Conservation (phyloP, 2,329 filamentous ascomycete species). For the Berkeleyomyces basicola region DNA sequence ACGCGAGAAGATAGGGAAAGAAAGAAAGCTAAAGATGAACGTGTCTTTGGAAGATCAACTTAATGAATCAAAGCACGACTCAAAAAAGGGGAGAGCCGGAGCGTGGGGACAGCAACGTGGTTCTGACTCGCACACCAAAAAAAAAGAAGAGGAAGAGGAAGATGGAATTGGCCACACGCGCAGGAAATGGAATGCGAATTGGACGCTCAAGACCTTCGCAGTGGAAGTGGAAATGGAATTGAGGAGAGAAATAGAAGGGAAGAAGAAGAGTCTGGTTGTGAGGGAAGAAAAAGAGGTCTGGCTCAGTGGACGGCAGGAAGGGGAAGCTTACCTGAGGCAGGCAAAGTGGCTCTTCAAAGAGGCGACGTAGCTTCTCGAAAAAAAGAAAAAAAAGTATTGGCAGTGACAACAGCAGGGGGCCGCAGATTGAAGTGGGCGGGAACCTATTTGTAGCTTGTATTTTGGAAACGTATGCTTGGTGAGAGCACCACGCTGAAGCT, state of each 20-base stretch:
- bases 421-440: neutral
- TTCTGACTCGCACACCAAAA: neutral
- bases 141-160: neutral
- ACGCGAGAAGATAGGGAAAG: neutral
- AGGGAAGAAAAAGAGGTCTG: neutral
- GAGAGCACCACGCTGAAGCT: too few relatives aligned
- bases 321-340: neutral
- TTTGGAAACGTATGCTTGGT: too few relatives aligned
- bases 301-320: slow-evolving; percentile 1
- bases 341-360: slow-evolving; percentile 8
- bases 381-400: neutral
- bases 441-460: neutral
- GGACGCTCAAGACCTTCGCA: neutral
- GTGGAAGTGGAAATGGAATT: neutral
- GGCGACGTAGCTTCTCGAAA: slow-evolving; percentile 13
- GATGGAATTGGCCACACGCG: neutral
- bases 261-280: slow-evolving; percentile 2
- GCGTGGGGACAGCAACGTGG: neutral
- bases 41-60: slow-evolving; percentile 7
- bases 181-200: neutral
- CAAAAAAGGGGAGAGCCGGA: slow-evolving; percentile 9
- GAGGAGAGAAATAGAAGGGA: neutral
- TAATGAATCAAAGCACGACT: slow-evolving; percentile 11
- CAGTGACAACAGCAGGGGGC: neutral
- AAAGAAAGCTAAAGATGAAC: neutral